Evolutionary conservation across 1,284 basidiomycete genomes (phyloP), one percentile per base, ranked within the genome.

Genomic region (Malassezia cuniculi): DNA sequence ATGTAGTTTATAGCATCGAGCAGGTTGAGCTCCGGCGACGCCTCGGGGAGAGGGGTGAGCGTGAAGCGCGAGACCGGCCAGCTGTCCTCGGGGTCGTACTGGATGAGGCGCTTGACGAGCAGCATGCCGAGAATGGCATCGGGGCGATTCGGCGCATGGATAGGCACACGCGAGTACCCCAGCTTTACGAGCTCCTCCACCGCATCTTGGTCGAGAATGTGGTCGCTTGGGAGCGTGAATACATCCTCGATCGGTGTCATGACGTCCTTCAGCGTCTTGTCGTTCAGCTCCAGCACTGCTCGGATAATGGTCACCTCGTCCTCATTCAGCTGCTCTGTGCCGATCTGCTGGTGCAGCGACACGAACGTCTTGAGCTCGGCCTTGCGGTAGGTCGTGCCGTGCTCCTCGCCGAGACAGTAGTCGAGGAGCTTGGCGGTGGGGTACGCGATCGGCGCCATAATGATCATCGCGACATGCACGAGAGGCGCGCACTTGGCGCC

Each of bases 141-240:
- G 2, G 79, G 76, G 37, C 82, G 75, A 4, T 76, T 77, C 3
- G 81, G 75, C 53, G 82, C 78, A 62, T 94, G 82, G 1, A 97
- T 76, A 0, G 90, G 90, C 53, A 95, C 85, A 17, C 90, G 79
- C 2, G 86, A 93, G 67, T 94, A 94, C 0, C 90, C 90, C 42
- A 63, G 62, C 21, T 64, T 51, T 19, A 70, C 60, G 19, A 70
- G 47, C 73, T 61, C 89, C 79, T 26, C 90, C 16, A 68, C 78
- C 0, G 76, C 77, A 0, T 76, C 72, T 53, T 85, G 79, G 66
- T 93, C 81, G 31, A 97, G 69, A 19, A 89, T 74, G 7, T 78
- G 76, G 63, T 93, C 81, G 15, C 78, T 69, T 36, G 78, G 77
- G 8, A 89, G 72, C 0, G 80, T 80, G 29, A 82, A 78, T 1